Conservation (phyloP, 129 eudicot species). For the Tagetes patula region DNA sequence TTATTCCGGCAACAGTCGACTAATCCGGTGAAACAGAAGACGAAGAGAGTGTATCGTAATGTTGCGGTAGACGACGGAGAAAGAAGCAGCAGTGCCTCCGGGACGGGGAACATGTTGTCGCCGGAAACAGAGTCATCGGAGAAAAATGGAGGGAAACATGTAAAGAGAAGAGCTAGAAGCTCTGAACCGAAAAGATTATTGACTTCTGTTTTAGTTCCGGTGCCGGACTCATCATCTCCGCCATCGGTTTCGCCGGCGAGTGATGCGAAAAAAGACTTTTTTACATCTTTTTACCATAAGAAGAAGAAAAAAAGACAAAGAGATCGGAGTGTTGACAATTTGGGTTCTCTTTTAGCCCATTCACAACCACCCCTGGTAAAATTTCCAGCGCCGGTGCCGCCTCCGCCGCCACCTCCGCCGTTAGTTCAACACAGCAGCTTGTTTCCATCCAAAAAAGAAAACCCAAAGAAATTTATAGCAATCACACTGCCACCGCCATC, state of each 20-base stretch:
- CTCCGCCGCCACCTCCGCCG: slow-evolving; percentile 42
- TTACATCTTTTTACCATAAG: slow-evolving; percentile 50
- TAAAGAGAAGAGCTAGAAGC: slow-evolving; percentile 39
- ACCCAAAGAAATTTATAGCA: slow-evolving; percentile 32
- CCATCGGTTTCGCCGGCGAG: slow-evolving; percentile 34
- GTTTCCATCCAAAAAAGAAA: slow-evolving; percentile 47
- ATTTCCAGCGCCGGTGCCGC: slow-evolving; percentile 40
- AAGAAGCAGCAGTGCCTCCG: slow-evolving; percentile 6
- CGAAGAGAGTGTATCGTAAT: slow-evolving; percentile 21
- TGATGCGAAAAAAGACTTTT: slow-evolving; percentile 48
- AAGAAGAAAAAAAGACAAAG: slow-evolving; percentile 67
- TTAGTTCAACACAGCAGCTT: slow-evolving; percentile 38
- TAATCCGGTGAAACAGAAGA: slow-evolving; percentile 37
- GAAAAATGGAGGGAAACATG: slow-evolving; percentile 30
- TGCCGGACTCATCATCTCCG: slow-evolving; percentile 42
- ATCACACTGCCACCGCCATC: slow-evolving; percentile 4
- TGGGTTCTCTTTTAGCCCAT: slow-evolving; percentile 45
- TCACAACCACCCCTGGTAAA: slow-evolving; percentile 31
- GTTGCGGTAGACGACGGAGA: slow-evolving; percentile 34
- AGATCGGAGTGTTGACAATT: slow-evolving; percentile 59
- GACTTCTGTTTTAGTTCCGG: slow-evolving; percentile 28
- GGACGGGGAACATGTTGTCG: slow-evolving; percentile 13
- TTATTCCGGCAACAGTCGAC: slow-evolving; percentile 36
- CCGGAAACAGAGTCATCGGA: slow-evolving; percentile 31
- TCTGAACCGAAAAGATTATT: slow-evolving; percentile 29